These are phyloP conservation scores for Tylopilus sp. DNA, from an alignment of 1,284 basidiomycete species.

Conservation along the genomic window DNA sequence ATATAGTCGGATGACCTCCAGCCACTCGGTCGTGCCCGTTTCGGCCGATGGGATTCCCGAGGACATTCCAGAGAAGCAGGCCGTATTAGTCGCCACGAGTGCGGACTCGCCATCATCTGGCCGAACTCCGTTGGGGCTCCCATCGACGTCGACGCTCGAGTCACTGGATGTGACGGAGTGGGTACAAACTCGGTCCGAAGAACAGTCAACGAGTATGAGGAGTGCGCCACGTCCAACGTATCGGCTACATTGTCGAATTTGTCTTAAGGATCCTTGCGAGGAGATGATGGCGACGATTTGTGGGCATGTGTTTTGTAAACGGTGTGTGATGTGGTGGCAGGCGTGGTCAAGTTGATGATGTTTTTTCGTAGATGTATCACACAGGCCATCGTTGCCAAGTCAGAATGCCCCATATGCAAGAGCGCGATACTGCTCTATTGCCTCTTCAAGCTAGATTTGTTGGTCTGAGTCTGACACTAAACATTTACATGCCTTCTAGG, in stretches of 20 bases:
- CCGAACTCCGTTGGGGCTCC: slow-evolving; percentile 25
- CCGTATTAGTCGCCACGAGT: slow-evolving; percentile 44
- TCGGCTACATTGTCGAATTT: slow-evolving; percentile 58
- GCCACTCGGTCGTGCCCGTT: slow-evolving; percentile 40
- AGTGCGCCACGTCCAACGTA: background rate
- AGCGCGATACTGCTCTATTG: slow-evolving; percentile 63
- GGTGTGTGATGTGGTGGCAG: slow-evolving; percentile 45
- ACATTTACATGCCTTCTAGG: background rate
- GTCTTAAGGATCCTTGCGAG: slow-evolving; percentile 53
- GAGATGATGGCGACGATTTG: slow-evolving; percentile 66
- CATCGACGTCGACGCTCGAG: slow-evolving; percentile 29
- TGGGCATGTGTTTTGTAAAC: slow-evolving; percentile 68
- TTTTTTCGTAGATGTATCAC: slow-evolving; percentile 57
- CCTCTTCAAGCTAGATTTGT: slow-evolving; percentile 47
- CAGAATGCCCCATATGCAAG: slow-evolving; percentile 60
- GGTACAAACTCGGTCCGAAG: background rate
- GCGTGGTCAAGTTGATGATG: background rate
- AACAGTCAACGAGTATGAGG: background rate
- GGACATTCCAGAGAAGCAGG: slow-evolving; percentile 43
- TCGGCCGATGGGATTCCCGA: slow-evolving; percentile 45
- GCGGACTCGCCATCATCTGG: slow-evolving; percentile 36
- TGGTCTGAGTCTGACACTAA: slow-evolving; percentile 9
- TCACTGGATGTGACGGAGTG: slow-evolving; percentile 13
- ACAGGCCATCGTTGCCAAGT: slow-evolving; percentile 53
- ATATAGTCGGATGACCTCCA: slow-evolving; percentile 22